phyloP scores from a whole-genome alignment of 2,329 filamentous ascomycete genomes.

The Aspergillus caelatus region DNA sequence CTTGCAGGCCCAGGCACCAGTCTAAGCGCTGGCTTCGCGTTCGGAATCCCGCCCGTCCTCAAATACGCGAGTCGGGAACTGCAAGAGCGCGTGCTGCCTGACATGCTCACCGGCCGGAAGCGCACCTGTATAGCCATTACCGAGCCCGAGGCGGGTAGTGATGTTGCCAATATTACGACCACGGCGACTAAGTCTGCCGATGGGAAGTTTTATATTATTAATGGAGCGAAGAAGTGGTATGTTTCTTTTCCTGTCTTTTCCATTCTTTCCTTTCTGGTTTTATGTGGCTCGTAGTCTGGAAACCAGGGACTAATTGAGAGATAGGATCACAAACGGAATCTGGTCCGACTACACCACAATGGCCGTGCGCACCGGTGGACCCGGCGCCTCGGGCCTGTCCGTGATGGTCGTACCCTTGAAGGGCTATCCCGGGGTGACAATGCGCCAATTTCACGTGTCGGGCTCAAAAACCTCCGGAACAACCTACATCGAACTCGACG shows the following conservation, averaged over 20 bases:
- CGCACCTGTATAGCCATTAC: constrained; percentile 77
- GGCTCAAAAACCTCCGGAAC: constrained; percentile 69
- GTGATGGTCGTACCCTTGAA: constrained; percentile 73
- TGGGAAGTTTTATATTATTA: constrained; percentile 70
- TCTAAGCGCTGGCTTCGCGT: constrained; percentile 72
- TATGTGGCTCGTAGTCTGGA: not conserved
- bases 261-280: not conserved
- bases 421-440: constrained; percentile 65
- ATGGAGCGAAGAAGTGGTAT: constrained; percentile 76
- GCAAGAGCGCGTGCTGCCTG: constrained; percentile 68
- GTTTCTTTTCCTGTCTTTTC: not conserved
- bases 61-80: constrained; percentile 67
- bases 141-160: constrained; percentile 72
- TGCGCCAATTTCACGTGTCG: constrained; percentile 68
- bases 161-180: constrained; percentile 73
- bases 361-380: constrained; percentile 73
- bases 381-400: constrained; percentile 64
- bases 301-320: not conserved
- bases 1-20: constrained; percentile 65
- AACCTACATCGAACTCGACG: constrained; percentile 75
- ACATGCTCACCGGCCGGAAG: constrained; percentile 67
- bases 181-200: constrained; percentile 64
- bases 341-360: constrained; percentile 70
- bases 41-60: constrained; percentile 70
- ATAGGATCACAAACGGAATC: constrained; percentile 69